phyloP scores from a whole-genome alignment of 2,329 filamentous ascomycete genomes.

The Pseudonectria foliicola region DNA sequence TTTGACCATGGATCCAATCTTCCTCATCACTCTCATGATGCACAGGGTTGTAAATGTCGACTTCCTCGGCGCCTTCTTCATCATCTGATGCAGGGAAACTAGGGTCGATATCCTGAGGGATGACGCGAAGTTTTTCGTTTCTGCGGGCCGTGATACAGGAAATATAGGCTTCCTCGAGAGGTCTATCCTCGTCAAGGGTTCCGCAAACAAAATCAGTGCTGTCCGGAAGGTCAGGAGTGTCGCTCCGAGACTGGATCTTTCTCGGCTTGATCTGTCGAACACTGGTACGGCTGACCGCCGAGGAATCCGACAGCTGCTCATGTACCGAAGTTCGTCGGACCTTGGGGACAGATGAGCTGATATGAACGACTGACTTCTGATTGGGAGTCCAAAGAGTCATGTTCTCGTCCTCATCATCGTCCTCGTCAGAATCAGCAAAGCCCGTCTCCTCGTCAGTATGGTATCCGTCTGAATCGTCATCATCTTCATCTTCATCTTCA shows the following conservation, averaged over 20 bases:
- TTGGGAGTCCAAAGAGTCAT: conserved; percentile 50
- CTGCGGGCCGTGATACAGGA: conserved; percentile 76
- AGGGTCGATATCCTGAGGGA: conserved; percentile 96
- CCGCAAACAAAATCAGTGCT: conserved; percentile 99
- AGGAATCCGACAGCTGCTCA: conserved; percentile 54
- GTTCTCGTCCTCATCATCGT: conserved; percentile 59
- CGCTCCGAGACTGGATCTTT: conserved; percentile 26
- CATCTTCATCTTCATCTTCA: conserved; percentile 45
- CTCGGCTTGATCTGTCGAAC: conserved; percentile 22
- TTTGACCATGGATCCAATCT: conserved; percentile 63
- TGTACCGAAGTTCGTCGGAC: conserved; percentile 31
- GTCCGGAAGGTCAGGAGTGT: conserved; percentile 80
- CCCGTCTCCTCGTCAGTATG: conserved; percentile 66
- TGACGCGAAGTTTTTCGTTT: conserved; percentile 69
- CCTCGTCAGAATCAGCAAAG: conserved; percentile 62
- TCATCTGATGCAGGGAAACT: conserved; percentile 94
- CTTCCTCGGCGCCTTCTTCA: conserved; percentile 72
- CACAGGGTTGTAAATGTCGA: conserved; percentile 48
- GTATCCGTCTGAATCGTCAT: conserved; percentile 60
- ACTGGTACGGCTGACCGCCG: conserved; percentile 40
- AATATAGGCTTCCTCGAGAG: conserved; percentile 88
- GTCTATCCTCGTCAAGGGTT: conserved; percentile 89
- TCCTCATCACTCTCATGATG: conserved; percentile 61
- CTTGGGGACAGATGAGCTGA: conserved; percentile 27
- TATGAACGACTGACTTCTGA: conserved; percentile 30